Conservation (phyloP, 1,284 basidiomycete genomes). For the Abortiporus biennis region DNA sequence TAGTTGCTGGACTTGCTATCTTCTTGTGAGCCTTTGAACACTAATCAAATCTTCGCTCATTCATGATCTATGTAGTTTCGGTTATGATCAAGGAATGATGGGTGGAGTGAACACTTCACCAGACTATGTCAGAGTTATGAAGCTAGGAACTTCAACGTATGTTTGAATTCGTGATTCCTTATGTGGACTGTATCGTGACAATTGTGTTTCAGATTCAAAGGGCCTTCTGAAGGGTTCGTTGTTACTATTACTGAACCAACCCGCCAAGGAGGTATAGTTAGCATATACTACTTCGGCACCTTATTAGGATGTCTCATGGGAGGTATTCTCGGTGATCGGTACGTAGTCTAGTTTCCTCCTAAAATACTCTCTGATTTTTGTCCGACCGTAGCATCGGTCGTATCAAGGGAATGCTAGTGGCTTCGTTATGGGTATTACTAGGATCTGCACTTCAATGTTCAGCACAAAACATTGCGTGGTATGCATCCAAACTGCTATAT, state of each 20-base stretch:
- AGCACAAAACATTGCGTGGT: slow-evolving; percentile 43
- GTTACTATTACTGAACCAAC: slow-evolving; percentile 44
- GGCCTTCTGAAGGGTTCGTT: slow-evolving; percentile 38
- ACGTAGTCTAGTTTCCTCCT: slow-evolving; percentile 4
- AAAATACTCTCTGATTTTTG: not conserved
- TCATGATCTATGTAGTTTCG: slow-evolving; percentile 29
- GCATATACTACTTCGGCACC: slow-evolving; percentile 44
- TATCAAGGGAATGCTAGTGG: slow-evolving; percentile 38
- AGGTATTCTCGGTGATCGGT: slow-evolving; percentile 35
- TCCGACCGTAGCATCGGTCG: slow-evolving; percentile 31
- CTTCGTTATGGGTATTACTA: slow-evolving; percentile 36
- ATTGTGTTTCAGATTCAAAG: slow-evolving; percentile 27
- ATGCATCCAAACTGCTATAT: slow-evolving; percentile 6
- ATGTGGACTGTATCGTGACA: not conserved
- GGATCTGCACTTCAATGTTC: slow-evolving; percentile 47
- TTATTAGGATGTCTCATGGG: slow-evolving; percentile 43
- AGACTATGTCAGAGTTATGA: slow-evolving; percentile 40
- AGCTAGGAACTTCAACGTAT: slow-evolving; percentile 32
- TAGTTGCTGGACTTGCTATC: slow-evolving; percentile 38
- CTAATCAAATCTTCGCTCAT: not conserved
- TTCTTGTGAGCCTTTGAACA: slow-evolving; percentile 32
- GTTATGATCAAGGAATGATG: slow-evolving; percentile 55
- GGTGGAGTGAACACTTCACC: slow-evolving; percentile 46
- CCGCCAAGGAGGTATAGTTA: slow-evolving; percentile 46
- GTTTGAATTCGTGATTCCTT: slow-evolving; percentile 6